Conservation (phyloP, 441 rosid genomes). For the Viola pubescens region DNA sequence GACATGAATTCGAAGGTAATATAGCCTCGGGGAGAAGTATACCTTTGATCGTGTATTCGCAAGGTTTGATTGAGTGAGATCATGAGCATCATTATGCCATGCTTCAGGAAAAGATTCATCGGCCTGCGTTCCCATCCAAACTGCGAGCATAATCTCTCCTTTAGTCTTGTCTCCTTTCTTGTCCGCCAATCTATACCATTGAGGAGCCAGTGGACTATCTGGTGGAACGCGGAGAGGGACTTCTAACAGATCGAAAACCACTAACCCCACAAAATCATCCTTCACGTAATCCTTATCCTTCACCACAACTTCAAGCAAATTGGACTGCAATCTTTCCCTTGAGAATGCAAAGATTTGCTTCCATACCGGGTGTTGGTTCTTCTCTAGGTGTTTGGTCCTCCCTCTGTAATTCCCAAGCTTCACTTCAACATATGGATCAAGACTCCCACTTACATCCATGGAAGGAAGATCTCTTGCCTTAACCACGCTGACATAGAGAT, state of each 20-base stretch:
- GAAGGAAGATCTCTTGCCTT: conserved; percentile 46
- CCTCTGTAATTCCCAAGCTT: conserved; percentile 35
- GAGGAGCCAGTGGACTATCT: conserved; percentile 54
- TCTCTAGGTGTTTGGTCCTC: conserved; percentile 26
- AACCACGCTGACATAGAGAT: conserved; percentile 40
- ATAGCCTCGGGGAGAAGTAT: conserved; percentile 45
- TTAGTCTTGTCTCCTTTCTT: conserved; percentile 18
- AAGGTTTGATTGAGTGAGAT: conserved; percentile 45
- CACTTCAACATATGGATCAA: conserved; percentile 40
- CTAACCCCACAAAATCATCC: conserved; percentile 37
- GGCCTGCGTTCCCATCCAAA: conserved; percentile 59
- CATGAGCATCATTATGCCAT: conserved; percentile 51
- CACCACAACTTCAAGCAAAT: conserved; percentile 34
- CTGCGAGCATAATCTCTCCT: conserved; percentile 51
- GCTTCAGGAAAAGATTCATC: conserved; percentile 49
- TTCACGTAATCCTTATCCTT: conserved; percentile 26
- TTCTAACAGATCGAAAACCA: conserved; percentile 27
- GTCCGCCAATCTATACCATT: conserved; percentile 45
- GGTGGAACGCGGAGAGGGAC: conserved; percentile 55
- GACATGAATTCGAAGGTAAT: conserved; percentile 41
- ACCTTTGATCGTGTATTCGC: conserved; percentile 42
- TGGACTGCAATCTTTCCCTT: conserved; percentile 37
- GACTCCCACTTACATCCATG: conserved; percentile 22
- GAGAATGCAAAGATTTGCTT: conserved; percentile 47
- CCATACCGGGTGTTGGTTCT: conserved; percentile 41